Base-by-base conservation (phyloP, 2,329 filamentous ascomycete genomes). In the Aspergillus fumigatus region DNA sequence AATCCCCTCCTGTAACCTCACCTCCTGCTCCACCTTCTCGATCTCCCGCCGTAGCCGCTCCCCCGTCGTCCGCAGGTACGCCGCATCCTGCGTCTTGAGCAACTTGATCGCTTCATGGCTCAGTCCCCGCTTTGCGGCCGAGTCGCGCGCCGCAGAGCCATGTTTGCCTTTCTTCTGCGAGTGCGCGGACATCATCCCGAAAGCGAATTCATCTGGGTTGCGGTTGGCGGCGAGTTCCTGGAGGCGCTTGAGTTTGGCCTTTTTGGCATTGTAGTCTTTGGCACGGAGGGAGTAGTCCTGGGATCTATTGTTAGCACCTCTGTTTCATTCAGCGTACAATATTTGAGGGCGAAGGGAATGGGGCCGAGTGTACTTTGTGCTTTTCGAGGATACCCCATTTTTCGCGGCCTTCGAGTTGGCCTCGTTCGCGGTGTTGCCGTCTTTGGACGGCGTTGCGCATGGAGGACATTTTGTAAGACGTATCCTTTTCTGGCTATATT, bases 381-480 rank as follows among this genome's bases (percentile, higher is more conserved):
- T 99, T 97, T 75, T 97, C 94, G 59, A 97, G 86, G 23, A 97
- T 84, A 62, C 94, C 94, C 77, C 92, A 91, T 79, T 90, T 90
- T 63, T 87, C 80, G 53, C 94, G 90, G 71, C 92, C 89, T 61
- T 85, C 76, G 43, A 92, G 89, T 74, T 97, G 94, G 38, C 90
- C 89, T 67, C 94, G 88, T 81, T 97, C 94, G 66, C 88, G 85
- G 76, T 97, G 93, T 65, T 91, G 88, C 70, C 91, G 90, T 75
- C 90, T 85, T 66, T 91, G 85, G 59, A 92, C 84, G 71, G 81
- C 80, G 68, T 84, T 84, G 64, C 82, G 80, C 73, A 84, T 78
- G 40, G 82, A 82, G 25, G 82, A 84, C 82, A 84, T 84, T 64
- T 56, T 70, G 61, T 21, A 25, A 47, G 47, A 50, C 41, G 26